These are phyloP conservation scores for Eragrostis nindensis DNA, from an alignment of 176 grass and related monocot genomes.

Conservation along the genomic window DNA sequence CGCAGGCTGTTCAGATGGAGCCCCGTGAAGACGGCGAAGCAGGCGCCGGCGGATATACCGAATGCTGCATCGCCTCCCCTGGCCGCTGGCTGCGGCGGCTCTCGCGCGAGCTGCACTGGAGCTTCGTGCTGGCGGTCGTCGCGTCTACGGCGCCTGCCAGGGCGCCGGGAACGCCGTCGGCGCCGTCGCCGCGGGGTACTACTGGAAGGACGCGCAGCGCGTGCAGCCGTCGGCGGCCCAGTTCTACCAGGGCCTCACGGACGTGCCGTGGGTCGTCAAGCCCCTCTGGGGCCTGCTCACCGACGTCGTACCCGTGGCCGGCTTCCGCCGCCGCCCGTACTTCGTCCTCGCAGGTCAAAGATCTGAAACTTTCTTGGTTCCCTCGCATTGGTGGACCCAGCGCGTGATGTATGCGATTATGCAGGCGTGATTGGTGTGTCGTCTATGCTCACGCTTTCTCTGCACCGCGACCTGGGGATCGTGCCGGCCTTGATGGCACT, in stretches of 20 bases:
- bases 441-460: slow-evolving; percentile 67
- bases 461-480: slow-evolving; percentile 47
- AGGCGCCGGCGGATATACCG: neutral
- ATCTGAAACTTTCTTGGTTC: slow-evolving; percentile 4
- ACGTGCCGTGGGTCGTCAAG: slow-evolving; percentile 81
- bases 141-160: slow-evolving; percentile 79
- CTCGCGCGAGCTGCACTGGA: slow-evolving; percentile 79
- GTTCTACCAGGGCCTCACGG: slow-evolving; percentile 78
- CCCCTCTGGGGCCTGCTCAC: slow-evolving; percentile 91
- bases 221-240: slow-evolving; percentile 80
- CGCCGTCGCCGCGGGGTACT: slow-evolving; percentile 73
- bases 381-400: neutral
- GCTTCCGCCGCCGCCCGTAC: slow-evolving; percentile 81
- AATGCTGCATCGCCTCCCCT: slow-evolving; percentile 29
- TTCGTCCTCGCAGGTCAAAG: slow-evolving; percentile 74
- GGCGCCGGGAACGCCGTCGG: slow-evolving; percentile 67
- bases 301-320: slow-evolving; percentile 67
- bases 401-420: neutral
- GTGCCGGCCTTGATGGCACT: slow-evolving; percentile 49
- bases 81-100: slow-evolving; percentile 58
- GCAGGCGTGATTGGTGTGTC: slow-evolving; percentile 69
- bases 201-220: slow-evolving; percentile 91
- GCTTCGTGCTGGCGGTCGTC: slow-evolving; percentile 75
- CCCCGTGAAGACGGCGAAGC: neutral
- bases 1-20: slow-evolving; percentile 31